phyloP scores from a whole-genome alignment of 2,329 filamentous ascomycete genomes.

The Aspergillus chevalieri region DNA sequence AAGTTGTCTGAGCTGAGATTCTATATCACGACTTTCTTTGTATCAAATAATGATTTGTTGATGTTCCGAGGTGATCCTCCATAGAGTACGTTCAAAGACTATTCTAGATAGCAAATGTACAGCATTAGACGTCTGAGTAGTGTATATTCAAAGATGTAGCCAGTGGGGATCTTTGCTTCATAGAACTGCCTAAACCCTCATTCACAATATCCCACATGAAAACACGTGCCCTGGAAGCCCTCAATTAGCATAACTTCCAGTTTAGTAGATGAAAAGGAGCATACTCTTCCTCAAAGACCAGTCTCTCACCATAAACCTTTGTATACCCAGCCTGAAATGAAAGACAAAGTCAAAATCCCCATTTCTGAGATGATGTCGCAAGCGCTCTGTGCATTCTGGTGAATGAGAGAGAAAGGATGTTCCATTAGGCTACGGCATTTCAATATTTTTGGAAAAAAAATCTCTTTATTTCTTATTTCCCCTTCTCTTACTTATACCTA shows the following conservation, averaged over 20 bases:
- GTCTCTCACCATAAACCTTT: too few relatives aligned
- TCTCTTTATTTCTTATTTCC: background rate
- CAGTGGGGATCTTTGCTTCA: too few relatives aligned
- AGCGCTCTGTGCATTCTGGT: background rate
- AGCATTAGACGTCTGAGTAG: background rate
- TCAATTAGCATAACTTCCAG: background rate
- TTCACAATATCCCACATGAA: background rate
- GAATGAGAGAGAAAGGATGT: background rate
- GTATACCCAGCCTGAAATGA: background rate
- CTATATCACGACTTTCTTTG: background rate
- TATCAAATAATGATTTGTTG: background rate
- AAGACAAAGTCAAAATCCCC: background rate
- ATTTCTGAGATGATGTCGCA: background rate
- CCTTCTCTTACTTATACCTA: background rate
- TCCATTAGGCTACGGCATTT: background rate
- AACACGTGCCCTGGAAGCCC: background rate
- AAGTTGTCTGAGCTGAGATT: background rate
- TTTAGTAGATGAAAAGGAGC: background rate
- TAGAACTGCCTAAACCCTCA: too few relatives aligned
- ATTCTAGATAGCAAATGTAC: background rate
- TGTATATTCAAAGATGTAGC: too few relatives aligned
- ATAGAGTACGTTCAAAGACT: background rate
- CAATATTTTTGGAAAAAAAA: too few relatives aligned
- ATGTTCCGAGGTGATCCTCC: background rate
- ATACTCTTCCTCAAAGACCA: background rate